A percentile compares a stretch with the other conserved stretches of the same genome.
These are phyloP conservation scores for Histomonas meleagridis DNA, from an alignment of 208 protist genomes.

Conservation along the genomic window DNA sequence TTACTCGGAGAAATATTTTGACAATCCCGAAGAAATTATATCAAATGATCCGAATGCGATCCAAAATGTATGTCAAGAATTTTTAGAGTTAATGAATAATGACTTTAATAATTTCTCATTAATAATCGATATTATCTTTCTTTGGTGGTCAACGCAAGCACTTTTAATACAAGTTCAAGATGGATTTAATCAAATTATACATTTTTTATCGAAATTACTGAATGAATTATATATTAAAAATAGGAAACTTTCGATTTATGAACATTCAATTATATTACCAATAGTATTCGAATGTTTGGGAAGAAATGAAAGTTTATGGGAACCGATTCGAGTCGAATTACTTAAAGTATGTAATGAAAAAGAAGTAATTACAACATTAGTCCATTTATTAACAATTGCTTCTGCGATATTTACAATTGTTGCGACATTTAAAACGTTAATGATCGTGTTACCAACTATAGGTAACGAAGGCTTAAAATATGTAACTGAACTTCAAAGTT, in stretches of 20 bases:
- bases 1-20: not conserved
- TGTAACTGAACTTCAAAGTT: not conserved
- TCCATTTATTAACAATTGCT: not conserved
- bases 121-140: not conserved
- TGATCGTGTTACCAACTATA: not conserved
- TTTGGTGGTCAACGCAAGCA: not conserved
- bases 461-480: not conserved
- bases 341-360: not conserved
- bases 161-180: not conserved
- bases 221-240: not conserved
- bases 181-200: constrained; percentile 10
- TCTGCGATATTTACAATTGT: not conserved
- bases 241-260: not conserved
- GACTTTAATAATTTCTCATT: not conserved
- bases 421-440: not conserved
- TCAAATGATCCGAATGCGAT: not conserved
- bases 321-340: not conserved
- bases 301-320: not conserved
- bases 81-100: not conserved
- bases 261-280: not conserved
- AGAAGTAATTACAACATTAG: not conserved
- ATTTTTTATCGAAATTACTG: not conserved
- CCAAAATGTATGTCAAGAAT: not conserved
- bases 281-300: not conserved
- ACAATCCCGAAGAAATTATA: not conserved